Evolutionary conservation across 108 stramenopile genomes (phyloP), one percentile per base, ranked within the genome.

Genomic region (Craspedostauros australis): DNA sequence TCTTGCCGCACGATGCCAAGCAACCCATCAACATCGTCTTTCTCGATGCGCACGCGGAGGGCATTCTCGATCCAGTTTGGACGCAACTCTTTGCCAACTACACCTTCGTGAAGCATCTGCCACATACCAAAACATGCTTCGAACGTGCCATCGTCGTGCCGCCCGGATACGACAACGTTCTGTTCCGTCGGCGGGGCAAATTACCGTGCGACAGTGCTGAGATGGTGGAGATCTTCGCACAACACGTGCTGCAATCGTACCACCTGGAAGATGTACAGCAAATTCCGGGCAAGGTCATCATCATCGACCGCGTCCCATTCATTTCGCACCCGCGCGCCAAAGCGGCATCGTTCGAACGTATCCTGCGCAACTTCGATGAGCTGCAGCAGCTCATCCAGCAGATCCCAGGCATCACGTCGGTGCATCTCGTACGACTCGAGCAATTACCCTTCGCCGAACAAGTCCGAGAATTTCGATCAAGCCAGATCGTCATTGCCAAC

Each of bases 1-100:
- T 61, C 14, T 29, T 53, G 46, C 46, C 49, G 2, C 8, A 4
- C 18, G 20, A 14, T 4, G 3, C 14, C 1, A 28, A 51, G 11
- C 16, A 46, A 27, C 41, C 43, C 3, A 27, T 61, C 5, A 53
- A 63, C n/a, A 59, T 72, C 3, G 28, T 75, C 39, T 75, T 75
- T 55, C 43, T 75, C 19, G 74, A 75, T 56, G 74, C 59, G 4
- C 74, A 75, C 38, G 52, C 74, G 12, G 34, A 67, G 27, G 68
- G 68, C 1, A 21, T 16, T 33, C 42, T 75, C 12, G 74, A 75
- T 28, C 9, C 52, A 0, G 59, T 66, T 2, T 75, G 74, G 74
- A 31, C 22, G 21, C n/a, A 40, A 0, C 41, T 70, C 12, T 75
- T 70, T 66, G 67, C 64, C 2, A 21, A 42, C 7, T 32, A 16